These are phyloP conservation scores for Syncephalastrum contaminatum DNA, from an alignment of 371 early-diverging fungal species.

Conservation along the genomic window DNA sequence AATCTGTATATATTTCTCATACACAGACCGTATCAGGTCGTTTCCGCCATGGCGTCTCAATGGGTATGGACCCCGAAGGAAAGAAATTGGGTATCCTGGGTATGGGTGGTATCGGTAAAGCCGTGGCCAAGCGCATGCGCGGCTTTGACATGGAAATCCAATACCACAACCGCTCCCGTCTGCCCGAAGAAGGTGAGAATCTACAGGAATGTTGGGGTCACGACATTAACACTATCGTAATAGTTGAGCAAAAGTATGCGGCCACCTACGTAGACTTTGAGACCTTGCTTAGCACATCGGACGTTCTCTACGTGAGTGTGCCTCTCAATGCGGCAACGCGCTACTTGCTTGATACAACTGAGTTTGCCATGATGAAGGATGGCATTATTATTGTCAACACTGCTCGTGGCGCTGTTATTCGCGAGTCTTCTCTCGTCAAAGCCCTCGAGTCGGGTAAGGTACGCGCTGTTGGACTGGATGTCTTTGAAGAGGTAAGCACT, in stretches of 20 bases:
- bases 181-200: slow-evolving; percentile 28
- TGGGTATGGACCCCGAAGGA: slow-evolving; percentile 52
- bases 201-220: not conserved
- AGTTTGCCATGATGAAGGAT: slow-evolving; percentile 54
- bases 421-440: slow-evolving; percentile 51
- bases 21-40: slow-evolving; percentile 20
- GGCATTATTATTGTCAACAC: slow-evolving; percentile 60
- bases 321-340: slow-evolving; percentile 52
- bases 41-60: slow-evolving; percentile 41
- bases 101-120: slow-evolving; percentile 63
- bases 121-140: slow-evolving; percentile 56
- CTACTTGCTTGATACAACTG: slow-evolving; percentile 44
- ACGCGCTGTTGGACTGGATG: slow-evolving; percentile 57
- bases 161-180: slow-evolving; percentile 53
- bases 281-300: slow-evolving; percentile 46
- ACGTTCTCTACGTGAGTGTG: slow-evolving; percentile 60
- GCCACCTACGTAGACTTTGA: slow-evolving; percentile 52
- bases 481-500: slow-evolving; percentile 52
- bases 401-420: slow-evolving; percentile 59
- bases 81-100: slow-evolving; percentile 58
- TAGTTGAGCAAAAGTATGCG: slow-evolving; percentile 36
- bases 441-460: slow-evolving; percentile 58
- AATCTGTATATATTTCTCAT: not conserved
- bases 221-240: not conserved
- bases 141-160: slow-evolving; percentile 56